phyloP scores from a whole-genome alignment of 2,329 filamentous ascomycete genomes.

The Penicillium verrucosum region DNA sequence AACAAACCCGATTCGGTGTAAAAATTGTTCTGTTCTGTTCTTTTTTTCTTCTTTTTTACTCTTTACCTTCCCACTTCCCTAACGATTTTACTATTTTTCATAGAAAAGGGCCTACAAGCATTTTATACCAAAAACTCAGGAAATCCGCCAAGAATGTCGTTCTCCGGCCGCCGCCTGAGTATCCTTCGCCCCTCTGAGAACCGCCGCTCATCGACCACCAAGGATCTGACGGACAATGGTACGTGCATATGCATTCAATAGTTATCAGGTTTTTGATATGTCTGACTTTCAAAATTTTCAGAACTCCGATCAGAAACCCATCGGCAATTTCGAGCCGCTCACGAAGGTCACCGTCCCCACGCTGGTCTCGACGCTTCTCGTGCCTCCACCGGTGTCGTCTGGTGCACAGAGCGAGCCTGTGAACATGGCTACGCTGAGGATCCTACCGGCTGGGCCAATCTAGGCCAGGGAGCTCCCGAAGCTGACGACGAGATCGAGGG shows the following conservation, averaged over 20 bases:
- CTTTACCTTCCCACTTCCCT: not conserved
- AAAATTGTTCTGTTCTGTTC: no score
- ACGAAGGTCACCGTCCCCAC: conserved; percentile 87
- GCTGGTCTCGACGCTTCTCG: conserved; percentile 84
- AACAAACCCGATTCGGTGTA: not conserved
- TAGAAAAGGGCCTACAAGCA: not conserved
- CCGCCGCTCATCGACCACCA: conserved; percentile 42
- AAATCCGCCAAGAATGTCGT: conserved; percentile 39
- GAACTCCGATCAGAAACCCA: conserved; percentile 82
- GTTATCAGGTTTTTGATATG: not conserved
- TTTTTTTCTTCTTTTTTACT: not conserved
- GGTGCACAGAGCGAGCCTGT: conserved; percentile 67
- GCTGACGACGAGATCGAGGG: conserved; percentile 90
- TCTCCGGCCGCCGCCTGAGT: conserved; percentile 46
- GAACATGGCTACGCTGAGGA: conserved; percentile 86
- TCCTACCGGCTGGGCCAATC: conserved; percentile 81
- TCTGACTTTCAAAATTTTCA: conserved; percentile 37
- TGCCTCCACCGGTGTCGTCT: conserved; percentile 89
- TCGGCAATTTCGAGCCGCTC: conserved; percentile 81
- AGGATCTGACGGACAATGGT: conserved; percentile 48
- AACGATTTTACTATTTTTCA: not conserved
- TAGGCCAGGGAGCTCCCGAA: conserved; percentile 90
- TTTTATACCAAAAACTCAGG: not conserved
- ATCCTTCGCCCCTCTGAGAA: conserved; percentile 38
- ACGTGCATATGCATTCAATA: conserved; percentile 17